Evolutionary conservation across 75 land plant genomes (phyloP), one percentile per base, ranked within the genome.

Genomic region (Chamaecyparis obtusa): DNA sequence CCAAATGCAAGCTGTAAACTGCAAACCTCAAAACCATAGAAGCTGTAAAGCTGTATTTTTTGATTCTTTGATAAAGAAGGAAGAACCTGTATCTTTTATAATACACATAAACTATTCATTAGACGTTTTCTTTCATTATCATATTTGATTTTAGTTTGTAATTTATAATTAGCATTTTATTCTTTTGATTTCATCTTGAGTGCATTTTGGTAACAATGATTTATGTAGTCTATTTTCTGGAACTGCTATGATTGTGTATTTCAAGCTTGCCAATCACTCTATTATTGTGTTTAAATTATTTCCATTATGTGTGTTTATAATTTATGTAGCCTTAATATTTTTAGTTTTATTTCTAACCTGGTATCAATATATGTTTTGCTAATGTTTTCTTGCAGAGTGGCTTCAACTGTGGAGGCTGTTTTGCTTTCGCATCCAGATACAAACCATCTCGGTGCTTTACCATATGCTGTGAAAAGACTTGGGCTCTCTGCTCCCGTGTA

Each of bases 401-500:
- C 99, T 30, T 88, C 95, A 13, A 92, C 92, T 10, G 89, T 98
- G 30, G 99, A 98, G 91, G 99, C 99, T 56, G 96, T 98, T 36
- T 83, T 98, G 87, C 87, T 98, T 37, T 96, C 99, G 11, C 95
- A 98, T 91, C 92, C 99, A 19, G 99, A 98, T 84, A 95, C 95
- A 13, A 90, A 95, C 71, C 99, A 98, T 87, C 92, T 98, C 80
- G 99, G 99, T 35, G 99, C 99, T 51, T 83, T 96, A 60, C 97
- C 99, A 1, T 98, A 98, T 91, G 99, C 99, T 36, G 89, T 95
- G 87, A 93, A 92, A 74, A 95, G 94, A 48, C 88, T 98, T 83
- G 99, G 97, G 10, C 98, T 98, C 77, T 87, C 91, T 86, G 99
- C 99, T 67, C 93, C 97, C 7, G 91, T 98, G 88, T 98, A 92